A percentile compares a stretch with the other conserved stretches of the same genome.
Evolutionary conservation across 306 rosid species (phyloP).

Genomic region (Cucurbita pepo): DNA sequence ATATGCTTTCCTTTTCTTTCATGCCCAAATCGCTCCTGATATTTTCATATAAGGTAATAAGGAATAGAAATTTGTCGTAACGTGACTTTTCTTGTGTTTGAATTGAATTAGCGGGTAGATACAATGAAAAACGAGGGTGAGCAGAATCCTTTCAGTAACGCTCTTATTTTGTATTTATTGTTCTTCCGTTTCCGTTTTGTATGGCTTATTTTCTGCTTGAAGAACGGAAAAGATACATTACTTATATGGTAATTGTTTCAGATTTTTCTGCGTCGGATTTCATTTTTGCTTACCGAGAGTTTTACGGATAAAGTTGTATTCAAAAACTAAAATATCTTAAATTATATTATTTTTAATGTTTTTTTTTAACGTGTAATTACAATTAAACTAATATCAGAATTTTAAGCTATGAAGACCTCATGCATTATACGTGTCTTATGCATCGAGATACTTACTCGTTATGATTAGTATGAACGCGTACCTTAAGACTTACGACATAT

Average conservation of each 20-base stretch:
- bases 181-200: not conserved
- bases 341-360: too few species aligned
- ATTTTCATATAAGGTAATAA: not conserved
- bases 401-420: too few species aligned
- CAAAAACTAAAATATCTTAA: not conserved
- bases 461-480: too few species aligned
- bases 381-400: too few species aligned
- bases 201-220: not conserved
- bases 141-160: not conserved
- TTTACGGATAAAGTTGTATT: not conserved
- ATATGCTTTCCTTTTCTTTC: not conserved
- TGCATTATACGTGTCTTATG: too few species aligned
- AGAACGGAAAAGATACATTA: not conserved
- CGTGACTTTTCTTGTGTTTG: not conserved
- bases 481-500: too few species aligned
- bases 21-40: not conserved
- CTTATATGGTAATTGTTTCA: not conserved
- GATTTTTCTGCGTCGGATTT: not conserved
- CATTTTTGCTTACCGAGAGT: not conserved
- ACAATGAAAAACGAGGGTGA: not conserved
- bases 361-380: too few species aligned
- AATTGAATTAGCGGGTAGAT: not conserved
- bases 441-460: too few species aligned
- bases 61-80: not conserved
- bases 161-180: not conserved